Evolutionary conservation across 257 asterid genomes (phyloP).

Genomic region (Ligustrum vulgare): DNA sequence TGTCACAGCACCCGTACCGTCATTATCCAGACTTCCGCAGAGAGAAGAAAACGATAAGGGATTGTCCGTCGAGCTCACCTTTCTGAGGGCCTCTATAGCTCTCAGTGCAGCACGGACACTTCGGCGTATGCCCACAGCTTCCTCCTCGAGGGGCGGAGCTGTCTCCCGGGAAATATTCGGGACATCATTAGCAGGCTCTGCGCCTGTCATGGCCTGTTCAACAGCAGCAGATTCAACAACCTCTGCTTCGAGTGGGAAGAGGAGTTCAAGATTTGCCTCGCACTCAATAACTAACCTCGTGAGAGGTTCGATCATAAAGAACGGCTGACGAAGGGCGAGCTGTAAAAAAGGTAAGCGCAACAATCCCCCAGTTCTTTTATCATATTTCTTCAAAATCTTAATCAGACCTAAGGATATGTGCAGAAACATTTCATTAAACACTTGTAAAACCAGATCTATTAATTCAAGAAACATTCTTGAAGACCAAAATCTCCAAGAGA

Average conservation of each 20-base stretch:
- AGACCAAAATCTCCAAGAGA: neutral
- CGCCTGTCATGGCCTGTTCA: slow-evolving; percentile 26
- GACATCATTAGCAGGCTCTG: slow-evolving; percentile 18
- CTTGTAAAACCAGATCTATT: neutral
- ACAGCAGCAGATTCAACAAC: slow-evolving; percentile 54
- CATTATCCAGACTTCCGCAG: slow-evolving; percentile 51
- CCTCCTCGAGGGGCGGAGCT: slow-evolving; percentile 48
- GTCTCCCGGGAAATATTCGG: slow-evolving; percentile 34
- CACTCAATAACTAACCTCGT: slow-evolving; percentile 73
- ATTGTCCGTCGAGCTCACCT: slow-evolving; percentile 68
- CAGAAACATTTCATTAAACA: slow-evolving; percentile 9
- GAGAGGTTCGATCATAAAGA: slow-evolving; percentile 77
- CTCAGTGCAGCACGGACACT: slow-evolving; percentile 75
- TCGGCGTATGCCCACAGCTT: slow-evolving; percentile 55
- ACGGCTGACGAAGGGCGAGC: slow-evolving; percentile 81
- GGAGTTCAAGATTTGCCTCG: slow-evolving; percentile 75
- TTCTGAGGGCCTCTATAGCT: slow-evolving; percentile 66
- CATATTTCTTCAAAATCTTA: slow-evolving; percentile 90
- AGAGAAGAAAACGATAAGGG: slow-evolving; percentile 66
- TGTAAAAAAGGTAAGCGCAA: slow-evolving; percentile 71
- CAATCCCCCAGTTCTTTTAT: slow-evolving; percentile 79
- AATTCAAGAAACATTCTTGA: neutral
- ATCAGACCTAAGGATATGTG: slow-evolving; percentile 55
- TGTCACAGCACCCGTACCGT: slow-evolving; percentile 52
- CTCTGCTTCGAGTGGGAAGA: slow-evolving; percentile 73